A percentile compares a stretch with the other conserved stretches of the same genome.
Evolutionary conservation across 129 eudicot genomes (phyloP).

Genomic region (Centrapalus pauciflorus): DNA sequence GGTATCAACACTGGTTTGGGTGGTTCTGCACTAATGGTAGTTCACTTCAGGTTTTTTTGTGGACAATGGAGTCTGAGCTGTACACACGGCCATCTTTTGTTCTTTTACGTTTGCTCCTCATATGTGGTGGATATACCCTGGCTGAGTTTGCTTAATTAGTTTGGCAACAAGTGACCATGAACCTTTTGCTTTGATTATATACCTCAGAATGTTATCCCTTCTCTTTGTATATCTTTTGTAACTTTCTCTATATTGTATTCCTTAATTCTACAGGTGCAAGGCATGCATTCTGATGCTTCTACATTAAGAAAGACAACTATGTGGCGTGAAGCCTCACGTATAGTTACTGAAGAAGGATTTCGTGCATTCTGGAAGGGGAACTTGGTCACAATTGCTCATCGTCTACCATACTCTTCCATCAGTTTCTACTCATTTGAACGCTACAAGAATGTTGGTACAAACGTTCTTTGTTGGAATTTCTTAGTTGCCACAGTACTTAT

Average conservation of each 20-base stretch:
- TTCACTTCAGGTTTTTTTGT: neutral
- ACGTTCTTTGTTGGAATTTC: slow-evolving; percentile 35
- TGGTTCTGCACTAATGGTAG: neutral
- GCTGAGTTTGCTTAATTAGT: neutral
- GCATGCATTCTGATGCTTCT: slow-evolving; percentile 87
- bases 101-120: neutral
- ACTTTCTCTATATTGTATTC: neutral
- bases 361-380: slow-evolving; percentile 97
- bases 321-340: slow-evolving; percentile 83
- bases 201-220: neutral
- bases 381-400: slow-evolving; percentile 85
- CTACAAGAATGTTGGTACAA: slow-evolving; percentile 97
- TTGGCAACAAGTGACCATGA: neutral
- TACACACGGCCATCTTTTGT: neutral
- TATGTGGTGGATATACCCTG: too few relatives aligned
- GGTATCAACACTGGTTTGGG: neutral
- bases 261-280: slow-evolving; percentile 64
- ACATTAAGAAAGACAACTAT: slow-evolving; percentile 56
- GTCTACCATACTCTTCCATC: slow-evolving; percentile 89
- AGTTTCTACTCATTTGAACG: slow-evolving; percentile 92
- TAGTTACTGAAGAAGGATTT: slow-evolving; percentile 70
- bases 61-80: neutral
- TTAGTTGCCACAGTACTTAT: neutral
- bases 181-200: neutral
- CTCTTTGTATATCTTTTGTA: neutral